Evolutionary conservation across 1,284 basidiomycete species (phyloP).

Genomic region (Puccinia novopanici): DNA sequence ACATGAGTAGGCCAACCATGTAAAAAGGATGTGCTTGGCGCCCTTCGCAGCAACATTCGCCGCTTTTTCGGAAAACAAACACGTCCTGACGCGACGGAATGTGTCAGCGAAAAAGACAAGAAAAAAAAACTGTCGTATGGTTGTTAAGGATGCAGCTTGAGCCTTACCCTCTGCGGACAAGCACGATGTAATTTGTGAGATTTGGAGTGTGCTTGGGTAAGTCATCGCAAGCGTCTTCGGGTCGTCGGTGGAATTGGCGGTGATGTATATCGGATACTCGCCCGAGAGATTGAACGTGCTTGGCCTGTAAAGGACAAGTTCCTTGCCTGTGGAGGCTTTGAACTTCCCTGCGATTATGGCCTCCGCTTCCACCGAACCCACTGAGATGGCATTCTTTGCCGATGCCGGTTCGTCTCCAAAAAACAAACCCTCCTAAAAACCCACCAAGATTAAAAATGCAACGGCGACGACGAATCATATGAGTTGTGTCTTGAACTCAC

Average conservation of each 20-base stretch:
- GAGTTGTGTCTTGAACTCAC: background rate
- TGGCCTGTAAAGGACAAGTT: background rate
- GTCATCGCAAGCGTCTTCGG: conserved; percentile 32
- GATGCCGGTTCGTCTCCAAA: background rate
- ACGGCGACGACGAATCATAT: no score
- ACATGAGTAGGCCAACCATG: conserved; percentile 20
- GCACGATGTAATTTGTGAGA: conserved; percentile 33
- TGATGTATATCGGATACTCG: background rate
- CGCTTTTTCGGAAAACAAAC: background rate
- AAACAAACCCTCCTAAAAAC: conserved; percentile 3
- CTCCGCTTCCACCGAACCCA: conserved; percentile 17
- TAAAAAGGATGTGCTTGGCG: conserved; percentile 43
- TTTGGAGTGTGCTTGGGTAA: conserved; percentile 19
- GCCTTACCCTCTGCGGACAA: conserved; percentile 18
- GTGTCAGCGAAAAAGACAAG: background rate
- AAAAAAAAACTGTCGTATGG: background rate
- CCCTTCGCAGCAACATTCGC: conserved; percentile 30
- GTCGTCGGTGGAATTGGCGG: conserved; percentile 25
- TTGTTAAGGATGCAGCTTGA: background rate
- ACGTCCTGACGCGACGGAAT: background rate
- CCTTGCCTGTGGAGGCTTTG: conserved; percentile 5
- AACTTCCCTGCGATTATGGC: background rate
- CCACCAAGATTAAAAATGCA: background rate
- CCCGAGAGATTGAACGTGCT: background rate
- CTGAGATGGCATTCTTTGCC: conserved; percentile 25